Base-by-base conservation (phyloP, 805 yeast genomes). In the Schwanniomyces pseudopolymorphus region DNA sequence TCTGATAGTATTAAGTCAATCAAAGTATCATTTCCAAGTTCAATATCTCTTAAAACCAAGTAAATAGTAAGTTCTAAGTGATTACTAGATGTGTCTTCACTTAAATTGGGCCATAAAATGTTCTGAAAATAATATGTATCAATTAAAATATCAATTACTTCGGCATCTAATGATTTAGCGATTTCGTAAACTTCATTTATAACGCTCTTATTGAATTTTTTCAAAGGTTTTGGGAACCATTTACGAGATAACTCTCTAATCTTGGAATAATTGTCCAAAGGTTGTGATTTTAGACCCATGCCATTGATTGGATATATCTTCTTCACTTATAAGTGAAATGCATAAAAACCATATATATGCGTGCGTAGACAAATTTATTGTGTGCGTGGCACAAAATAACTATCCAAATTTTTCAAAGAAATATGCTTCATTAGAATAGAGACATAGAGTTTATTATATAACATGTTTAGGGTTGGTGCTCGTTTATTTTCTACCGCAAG, bases 31-130 rank as follows among this genome's bases (percentile, higher is more conserved):
- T 42, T 37, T 5, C 44, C 49, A 9, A 46, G 26, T 14, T 49
- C 48, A 43, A 49, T 47, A 19, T 55, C 50, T 6, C 44, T 46
- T 24, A 62, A 40, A 4, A 51, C 35, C 1, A 49, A 64, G 59
- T 13, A 33, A 8, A 48, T 25, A 8, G 75, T 57, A 40, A 68
- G 54, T 31, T 69, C 68, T 4, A 77, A 58, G 52, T 77, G 80
- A 22, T 63, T 67, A 39, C 64, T 57, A 2, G 76, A 60, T 7
- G 67, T 61, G 47, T 75, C 77, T 9, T 59, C 60, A 41, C 69
- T 67, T 47, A 74, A 73, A 36, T 59, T 51, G 10, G 61, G 63
- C 81, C 80, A 78, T 11, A 73, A 58, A 20, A 67, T 64, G n/a
- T 57, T 50, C 16, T 51, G 41, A 28, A 69, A 59, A 48, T 57